A percentile compares a stretch with the other conserved stretches of the same genome.
phyloP scores from a whole-genome alignment of 2,329 filamentous ascomycete species.

The Calonectria crousiana region DNA sequence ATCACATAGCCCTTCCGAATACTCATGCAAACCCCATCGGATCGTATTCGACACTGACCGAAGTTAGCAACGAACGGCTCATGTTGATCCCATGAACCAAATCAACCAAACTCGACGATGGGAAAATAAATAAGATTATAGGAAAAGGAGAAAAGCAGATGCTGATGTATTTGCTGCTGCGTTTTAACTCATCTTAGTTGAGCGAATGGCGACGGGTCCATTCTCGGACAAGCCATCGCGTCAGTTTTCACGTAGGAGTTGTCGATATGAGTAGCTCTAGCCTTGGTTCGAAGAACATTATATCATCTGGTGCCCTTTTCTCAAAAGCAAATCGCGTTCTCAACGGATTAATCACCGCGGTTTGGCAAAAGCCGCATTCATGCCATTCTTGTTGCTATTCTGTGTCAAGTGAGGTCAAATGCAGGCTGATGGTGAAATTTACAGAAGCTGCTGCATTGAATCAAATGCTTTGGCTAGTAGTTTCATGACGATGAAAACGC shows the following conservation, averaged over 20 bases:
- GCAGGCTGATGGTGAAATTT: too few relatives aligned
- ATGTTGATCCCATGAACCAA: background rate
- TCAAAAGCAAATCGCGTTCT: background rate
- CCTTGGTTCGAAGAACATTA: background rate
- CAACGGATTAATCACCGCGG: background rate
- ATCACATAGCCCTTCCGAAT: too few relatives aligned
- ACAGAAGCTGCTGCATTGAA: too few relatives aligned
- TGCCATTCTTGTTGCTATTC: background rate
- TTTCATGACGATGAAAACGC: too few relatives aligned
- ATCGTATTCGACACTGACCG: background rate
- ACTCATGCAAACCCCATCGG: background rate
- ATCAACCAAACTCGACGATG: background rate
- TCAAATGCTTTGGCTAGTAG: too few relatives aligned
- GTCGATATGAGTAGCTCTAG: background rate
- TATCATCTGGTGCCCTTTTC: background rate
- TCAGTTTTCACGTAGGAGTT: background rate
- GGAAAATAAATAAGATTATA: background rate
- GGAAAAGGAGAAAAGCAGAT: background rate
- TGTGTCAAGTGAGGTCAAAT: background rate
- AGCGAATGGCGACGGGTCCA: background rate
- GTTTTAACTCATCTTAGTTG: background rate
- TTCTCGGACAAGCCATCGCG: background rate
- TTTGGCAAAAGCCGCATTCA: background rate
- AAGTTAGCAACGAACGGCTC: background rate
- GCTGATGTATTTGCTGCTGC: background rate